phyloP scores from a whole-genome alignment of 805 yeast genomes.

The Hanseniaspora jakobsenii region DNA sequence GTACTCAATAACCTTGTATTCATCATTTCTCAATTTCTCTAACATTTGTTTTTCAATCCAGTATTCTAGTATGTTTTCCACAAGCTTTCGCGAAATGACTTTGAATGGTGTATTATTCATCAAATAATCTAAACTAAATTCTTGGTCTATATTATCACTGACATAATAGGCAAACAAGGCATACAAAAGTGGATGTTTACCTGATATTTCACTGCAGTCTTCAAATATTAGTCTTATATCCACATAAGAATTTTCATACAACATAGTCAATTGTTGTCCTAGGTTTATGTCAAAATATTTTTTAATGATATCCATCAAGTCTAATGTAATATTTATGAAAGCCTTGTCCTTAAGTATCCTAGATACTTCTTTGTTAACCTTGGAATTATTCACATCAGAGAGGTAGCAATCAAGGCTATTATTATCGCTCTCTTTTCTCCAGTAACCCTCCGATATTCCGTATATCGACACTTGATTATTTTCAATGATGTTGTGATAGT shows the following conservation, averaged over 20 bases:
- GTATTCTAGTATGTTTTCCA: conserved; percentile 34
- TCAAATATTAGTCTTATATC: conserved; percentile 46
- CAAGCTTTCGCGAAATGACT: conserved; percentile 34
- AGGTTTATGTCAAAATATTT: background rate
- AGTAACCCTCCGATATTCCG: background rate
- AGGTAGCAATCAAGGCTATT: too few relatives aligned
- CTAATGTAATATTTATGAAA: background rate
- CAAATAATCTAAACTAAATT: conserved; percentile 22
- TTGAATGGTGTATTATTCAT: conserved; percentile 29
- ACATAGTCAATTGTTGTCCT: conserved; percentile 47
- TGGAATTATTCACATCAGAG: too few relatives aligned
- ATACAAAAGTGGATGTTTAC: conserved; percentile 10
- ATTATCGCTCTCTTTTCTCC: too few relatives aligned
- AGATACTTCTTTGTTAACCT: background rate
- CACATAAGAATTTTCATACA: conserved; percentile 52
- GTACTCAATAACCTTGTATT: background rate
- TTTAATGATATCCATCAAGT: background rate
- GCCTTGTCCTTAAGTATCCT: background rate
- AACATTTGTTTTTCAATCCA: conserved; percentile 59
- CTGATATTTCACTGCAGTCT: conserved; percentile 28
- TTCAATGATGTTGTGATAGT: background rate
- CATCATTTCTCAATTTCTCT: conserved; percentile 6
- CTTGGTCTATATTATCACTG: conserved; percentile 1
- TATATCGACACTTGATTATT: background rate
- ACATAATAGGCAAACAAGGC: conserved; percentile 6